Conservation (phyloP, 116 monocot species). For the Phalaenopsis hybrid region DNA sequence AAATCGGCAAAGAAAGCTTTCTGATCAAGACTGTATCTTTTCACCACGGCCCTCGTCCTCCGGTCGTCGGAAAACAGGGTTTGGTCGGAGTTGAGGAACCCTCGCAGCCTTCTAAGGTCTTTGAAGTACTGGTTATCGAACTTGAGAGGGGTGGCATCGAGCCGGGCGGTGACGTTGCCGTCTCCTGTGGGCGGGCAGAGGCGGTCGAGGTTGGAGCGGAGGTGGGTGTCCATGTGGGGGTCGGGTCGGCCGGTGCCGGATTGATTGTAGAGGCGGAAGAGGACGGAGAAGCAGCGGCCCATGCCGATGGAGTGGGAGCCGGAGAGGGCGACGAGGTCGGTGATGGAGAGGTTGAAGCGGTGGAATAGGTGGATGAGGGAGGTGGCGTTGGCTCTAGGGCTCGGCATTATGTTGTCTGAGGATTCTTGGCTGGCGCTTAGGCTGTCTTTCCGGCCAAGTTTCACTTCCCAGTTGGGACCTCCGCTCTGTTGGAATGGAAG, state of each 20-base stretch:
- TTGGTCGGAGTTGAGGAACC: slow-evolving; percentile 23
- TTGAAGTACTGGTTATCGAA: slow-evolving; percentile 81
- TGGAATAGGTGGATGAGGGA: slow-evolving; percentile 55
- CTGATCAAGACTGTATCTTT: slow-evolving; percentile 34
- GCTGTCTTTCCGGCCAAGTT: slow-evolving; percentile 66
- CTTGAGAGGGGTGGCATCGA: slow-evolving; percentile 48
- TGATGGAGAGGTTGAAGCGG: slow-evolving; percentile 52
- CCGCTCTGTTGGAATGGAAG: slow-evolving; percentile 31
- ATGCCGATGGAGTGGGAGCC: slow-evolving; percentile 80
- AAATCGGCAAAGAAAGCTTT: slow-evolving; percentile 59
- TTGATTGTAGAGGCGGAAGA: slow-evolving; percentile 81
- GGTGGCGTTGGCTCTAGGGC: slow-evolving; percentile 62
- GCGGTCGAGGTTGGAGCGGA: slow-evolving; percentile 24
- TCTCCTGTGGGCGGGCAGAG: slow-evolving; percentile 57
- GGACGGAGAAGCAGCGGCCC: slow-evolving; percentile 74
- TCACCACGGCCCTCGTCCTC: slow-evolving; percentile 30
- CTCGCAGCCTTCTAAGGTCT: slow-evolving; percentile 10
- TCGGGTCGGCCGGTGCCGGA: slow-evolving; percentile 57
- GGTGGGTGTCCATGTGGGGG: slow-evolving; percentile 39
- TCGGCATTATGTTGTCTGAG: slow-evolving; percentile 72
- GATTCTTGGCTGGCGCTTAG: slow-evolving; percentile 64
- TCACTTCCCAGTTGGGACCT: slow-evolving; percentile 73
- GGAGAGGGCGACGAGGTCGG: slow-evolving; percentile 73
- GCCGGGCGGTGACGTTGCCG: slow-evolving; percentile 50
- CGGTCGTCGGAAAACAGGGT: slow-evolving; percentile 48